Conservation (phyloP, 148 eudicot species). For the Cornus controversa region DNA sequence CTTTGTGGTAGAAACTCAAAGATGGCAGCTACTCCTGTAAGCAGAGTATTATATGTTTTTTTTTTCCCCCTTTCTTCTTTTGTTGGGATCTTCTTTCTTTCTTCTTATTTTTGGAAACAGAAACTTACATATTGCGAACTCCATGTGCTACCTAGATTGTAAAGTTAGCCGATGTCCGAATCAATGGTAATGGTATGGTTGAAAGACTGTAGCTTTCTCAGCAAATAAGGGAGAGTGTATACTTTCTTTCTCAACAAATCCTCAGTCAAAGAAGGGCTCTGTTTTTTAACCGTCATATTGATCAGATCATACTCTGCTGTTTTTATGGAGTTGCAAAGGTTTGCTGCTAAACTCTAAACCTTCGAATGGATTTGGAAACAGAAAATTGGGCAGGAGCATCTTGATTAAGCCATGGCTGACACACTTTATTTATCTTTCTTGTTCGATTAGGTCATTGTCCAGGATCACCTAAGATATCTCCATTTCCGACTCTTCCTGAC, state of each 20-base stretch:
- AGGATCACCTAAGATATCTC: conserved; percentile 64
- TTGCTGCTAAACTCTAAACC: conserved; percentile 21
- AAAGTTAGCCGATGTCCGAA: conserved; percentile 95
- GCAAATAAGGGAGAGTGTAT: no score
- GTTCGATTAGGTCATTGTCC: conserved; percentile 51
- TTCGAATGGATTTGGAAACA: conserved; percentile 28
- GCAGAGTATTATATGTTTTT: conserved; percentile 99
- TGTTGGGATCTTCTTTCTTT: no score
- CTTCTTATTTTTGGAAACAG: no score
- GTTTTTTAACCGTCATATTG: no score
- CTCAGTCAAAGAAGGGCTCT: no score
- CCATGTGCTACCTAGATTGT: conserved; percentile 46
- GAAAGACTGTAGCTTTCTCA: conserved; percentile 92
- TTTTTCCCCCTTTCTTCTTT: no score
- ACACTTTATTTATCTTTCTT: conserved; percentile 9
- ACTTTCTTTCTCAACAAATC: no score
- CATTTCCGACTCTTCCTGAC: conserved; percentile 92
- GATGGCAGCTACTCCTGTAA: conserved; percentile 78
- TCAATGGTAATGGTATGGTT: conserved; percentile 87
- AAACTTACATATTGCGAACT: not conserved
- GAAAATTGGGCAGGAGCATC: conserved; percentile 83
- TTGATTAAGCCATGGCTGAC: conserved; percentile 34
- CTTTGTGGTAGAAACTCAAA: conserved; percentile 33
- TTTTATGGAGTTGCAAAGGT: conserved; percentile 99
- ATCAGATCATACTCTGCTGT: no score